These are phyloP conservation scores for Meredithiella fracta DNA, from an alignment of 2,329 filamentous ascomycete genomes.

Conservation along the genomic window DNA sequence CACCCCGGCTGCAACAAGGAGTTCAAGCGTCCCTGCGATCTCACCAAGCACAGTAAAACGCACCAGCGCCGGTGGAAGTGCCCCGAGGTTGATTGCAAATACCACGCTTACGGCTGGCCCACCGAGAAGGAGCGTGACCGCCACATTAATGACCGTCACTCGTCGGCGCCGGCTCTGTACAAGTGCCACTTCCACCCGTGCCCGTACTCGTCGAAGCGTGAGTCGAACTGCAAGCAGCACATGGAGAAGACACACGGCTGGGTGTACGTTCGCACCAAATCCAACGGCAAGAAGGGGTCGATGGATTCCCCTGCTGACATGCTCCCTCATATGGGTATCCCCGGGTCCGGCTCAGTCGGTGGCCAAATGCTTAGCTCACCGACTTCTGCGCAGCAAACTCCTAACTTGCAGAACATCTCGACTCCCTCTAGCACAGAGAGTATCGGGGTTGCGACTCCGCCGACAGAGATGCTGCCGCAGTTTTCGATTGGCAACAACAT, in stretches of 20 bases:
- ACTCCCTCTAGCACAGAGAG: slow-evolving; percentile 40
- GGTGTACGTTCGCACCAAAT: slow-evolving; percentile 84
- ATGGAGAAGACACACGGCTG: slow-evolving; percentile 95
- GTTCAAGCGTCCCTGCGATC: slow-evolving; percentile 91
- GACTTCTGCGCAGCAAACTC: slow-evolving; percentile 36
- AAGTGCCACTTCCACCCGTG: slow-evolving; percentile 72
- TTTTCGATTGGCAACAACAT: slow-evolving; percentile 21
- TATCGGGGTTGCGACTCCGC: slow-evolving; percentile 36
- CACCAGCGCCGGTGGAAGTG: slow-evolving; percentile 97
- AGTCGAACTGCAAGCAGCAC: slow-evolving; percentile 95
- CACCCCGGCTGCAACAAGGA: slow-evolving; percentile 68
- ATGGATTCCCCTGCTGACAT: not conserved
- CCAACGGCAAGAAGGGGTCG: slow-evolving; percentile 52
- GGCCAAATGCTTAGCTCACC: slow-evolving; percentile 23
- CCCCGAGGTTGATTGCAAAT: slow-evolving; percentile 66
- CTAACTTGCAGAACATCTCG: slow-evolving; percentile 43
- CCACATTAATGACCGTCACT: slow-evolving; percentile 94
- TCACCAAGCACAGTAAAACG: slow-evolving; percentile 97
- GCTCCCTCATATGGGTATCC: not conserved
- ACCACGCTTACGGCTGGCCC: slow-evolving; percentile 78
- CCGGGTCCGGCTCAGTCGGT: slow-evolving; percentile 14
- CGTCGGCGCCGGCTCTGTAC: slow-evolving; percentile 59
- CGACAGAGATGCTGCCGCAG: slow-evolving; percentile 29
- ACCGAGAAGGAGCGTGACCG: slow-evolving; percentile 96
- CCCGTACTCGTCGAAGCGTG: slow-evolving; percentile 85